Base-by-base conservation (phyloP, 139 green algal genomes). In the Micractinium conductrix region DNA sequence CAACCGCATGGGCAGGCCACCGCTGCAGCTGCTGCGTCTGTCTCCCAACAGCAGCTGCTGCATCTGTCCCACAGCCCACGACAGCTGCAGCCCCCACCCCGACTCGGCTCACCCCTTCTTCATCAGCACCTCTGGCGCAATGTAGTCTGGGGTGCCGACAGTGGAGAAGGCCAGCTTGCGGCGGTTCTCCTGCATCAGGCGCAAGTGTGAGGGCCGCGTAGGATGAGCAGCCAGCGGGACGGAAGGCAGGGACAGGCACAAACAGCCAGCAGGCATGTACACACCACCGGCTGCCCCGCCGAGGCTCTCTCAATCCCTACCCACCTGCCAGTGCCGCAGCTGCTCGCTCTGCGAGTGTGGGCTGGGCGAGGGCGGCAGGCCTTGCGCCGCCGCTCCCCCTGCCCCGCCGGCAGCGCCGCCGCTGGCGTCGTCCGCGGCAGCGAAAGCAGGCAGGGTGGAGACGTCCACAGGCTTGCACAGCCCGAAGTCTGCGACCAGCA, bases 401-500 rank as follows among this genome's bases (percentile, higher is more conserved):
- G 26, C 45, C 14, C 44, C 76, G 35, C 2, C 24, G 38, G 38
- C 30, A 3, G n/a, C n/a, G n/a, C n/a, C n/a, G n/a, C n/a, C n/a
- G n/a, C n/a, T n/a, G n/a, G n/a, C n/a, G n/a, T n/a, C n/a, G n/a
- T 76, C 65, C 0, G 65, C 65, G 89, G 78, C 74, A 14, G 42
- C 58, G 70, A 90, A 87, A 16, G 89, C 90, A 2, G 93, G 91
- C 73, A 96, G 90, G 65, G 86, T 80, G 48, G 69, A 85, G 0
- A 92, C 78, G 80, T 98, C 93, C 58, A 99, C 92, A 0, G 97
- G 95, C 90, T 98, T 99, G 92, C 97, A 99, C 38, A 99, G 90
- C 48, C 97, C 97, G 94, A 99, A 99, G 90, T 99, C 97, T n/a
- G 83, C 94, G n/a, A n/a, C n/a, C n/a, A n/a, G n/a, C n/a, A n/a